Percentiles rank a stretch among this genome's conserved stretches.
Conservation (phyloP, 1,284 basidiomycete genomes). For the Ganoderma leucocontextum region DNA sequence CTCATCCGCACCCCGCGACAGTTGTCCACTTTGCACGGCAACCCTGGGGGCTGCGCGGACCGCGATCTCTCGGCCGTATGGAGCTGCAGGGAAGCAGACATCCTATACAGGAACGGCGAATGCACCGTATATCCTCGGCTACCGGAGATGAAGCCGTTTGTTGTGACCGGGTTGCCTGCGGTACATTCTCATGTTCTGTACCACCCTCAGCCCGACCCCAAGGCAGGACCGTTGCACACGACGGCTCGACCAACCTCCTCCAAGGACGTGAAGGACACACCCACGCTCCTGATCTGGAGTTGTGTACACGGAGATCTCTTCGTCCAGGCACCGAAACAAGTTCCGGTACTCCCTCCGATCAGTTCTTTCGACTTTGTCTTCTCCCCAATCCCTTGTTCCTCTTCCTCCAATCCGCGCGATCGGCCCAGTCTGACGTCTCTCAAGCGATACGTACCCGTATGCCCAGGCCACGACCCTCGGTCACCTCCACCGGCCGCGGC, state of each 20-base stretch:
- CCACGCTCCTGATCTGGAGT: slow-evolving; percentile 4
- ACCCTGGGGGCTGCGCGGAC: neutral
- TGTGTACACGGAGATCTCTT: slow-evolving; percentile 5
- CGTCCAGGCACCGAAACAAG: neutral
- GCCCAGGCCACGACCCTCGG: neutral
- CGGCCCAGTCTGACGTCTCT: neutral
- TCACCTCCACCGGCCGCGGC: neutral
- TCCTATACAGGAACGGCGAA: neutral
- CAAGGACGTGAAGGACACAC: neutral
- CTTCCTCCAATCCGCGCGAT: neutral
- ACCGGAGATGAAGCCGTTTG: neutral
- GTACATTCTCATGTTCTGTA: neutral
- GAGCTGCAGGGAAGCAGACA: neutral
- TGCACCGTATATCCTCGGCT: neutral
- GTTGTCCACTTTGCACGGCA: neutral
- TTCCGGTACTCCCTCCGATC: neutral
- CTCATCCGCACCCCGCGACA: neutral
- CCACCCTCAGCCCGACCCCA: neutral
- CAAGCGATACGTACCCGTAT: neutral
- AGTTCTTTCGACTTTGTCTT: neutral
- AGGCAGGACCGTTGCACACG: neutral
- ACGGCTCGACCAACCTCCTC: neutral
- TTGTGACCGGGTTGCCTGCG: neutral
- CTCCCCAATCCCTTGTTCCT: neutral
- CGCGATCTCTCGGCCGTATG: neutral